Evolutionary conservation across 1,139 yeast genomes (phyloP), one percentile per base, ranked within the genome.

Genomic region (Pneumocystis canis): DNA sequence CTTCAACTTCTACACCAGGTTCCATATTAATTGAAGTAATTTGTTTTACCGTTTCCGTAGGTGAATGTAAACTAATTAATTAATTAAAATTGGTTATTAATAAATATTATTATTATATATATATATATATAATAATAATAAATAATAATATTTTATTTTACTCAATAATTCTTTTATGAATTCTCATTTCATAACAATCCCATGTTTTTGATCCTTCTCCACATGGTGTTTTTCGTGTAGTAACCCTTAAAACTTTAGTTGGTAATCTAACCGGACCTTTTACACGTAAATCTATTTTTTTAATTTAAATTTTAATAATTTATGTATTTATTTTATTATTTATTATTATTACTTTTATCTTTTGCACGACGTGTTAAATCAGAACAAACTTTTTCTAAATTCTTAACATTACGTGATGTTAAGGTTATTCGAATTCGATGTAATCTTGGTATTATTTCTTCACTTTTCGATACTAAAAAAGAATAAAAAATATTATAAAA

Each of bases 201-300:
- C 97, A 94, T 75, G 99, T 94, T 90, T 94, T 92, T 75, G 98
- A 92, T 90, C 99, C 99, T 84, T 94, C 97, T 90, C 99, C 99
- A 80, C 94, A 94, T 76, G 99, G 99, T 77, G 98, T 66, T 89
- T 94, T 94, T 88, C 99, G 90, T 87, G 99, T 92, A 82, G 96
- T 84, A 82, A 94, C 84, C 82, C 87, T 89, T 78, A 94, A 87
- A 74, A 87, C 95, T 87, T 90, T 94, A 81, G 98, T 94, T 82
- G 99, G 99, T 83, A 94, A 82, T 87, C 98, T 89, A 77, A 94
- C 96, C 73, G 98, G 98, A 76, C 99, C 99, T 84, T 89, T 87
- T 79, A 83, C 71, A 6, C 63, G 62, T 61, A 68, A 63, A 47
- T 11, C 54, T 47, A 3, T 18, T 63, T 62, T 66, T 67, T 80